Evolutionary conservation across 345 rosid genomes (phyloP).

Genomic region (Eucalyptus curtisii): DNA sequence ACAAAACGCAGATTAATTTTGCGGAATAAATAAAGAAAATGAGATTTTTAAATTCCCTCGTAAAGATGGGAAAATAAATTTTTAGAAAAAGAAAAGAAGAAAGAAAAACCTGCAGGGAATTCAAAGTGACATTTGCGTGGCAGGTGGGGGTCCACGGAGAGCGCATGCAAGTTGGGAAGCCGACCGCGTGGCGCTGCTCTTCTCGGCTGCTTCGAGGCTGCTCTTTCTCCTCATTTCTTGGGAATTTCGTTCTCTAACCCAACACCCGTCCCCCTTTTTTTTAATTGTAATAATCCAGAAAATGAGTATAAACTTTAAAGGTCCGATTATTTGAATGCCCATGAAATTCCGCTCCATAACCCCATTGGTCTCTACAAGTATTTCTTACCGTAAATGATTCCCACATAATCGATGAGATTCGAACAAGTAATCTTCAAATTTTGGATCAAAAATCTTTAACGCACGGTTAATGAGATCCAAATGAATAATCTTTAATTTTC

Average conservation of each 20-base stretch:
- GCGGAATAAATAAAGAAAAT: background rate
- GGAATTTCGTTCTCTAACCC: background rate
- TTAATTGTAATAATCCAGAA: background rate
- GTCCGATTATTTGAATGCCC: background rate
- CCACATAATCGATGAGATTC: fast-evolving
- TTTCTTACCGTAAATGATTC: fast-evolving
- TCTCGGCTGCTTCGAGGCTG: background rate
- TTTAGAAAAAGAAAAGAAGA: background rate
- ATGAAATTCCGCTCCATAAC: background rate
- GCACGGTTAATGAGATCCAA: fast-evolving
- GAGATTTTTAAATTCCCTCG: background rate
- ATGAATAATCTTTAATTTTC: too few species aligned
- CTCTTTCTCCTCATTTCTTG: background rate
- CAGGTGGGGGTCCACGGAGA: background rate
- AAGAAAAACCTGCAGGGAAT: background rate
- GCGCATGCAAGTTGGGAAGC: background rate
- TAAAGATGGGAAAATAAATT: background rate
- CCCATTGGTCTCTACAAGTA: background rate
- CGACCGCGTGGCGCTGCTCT: background rate
- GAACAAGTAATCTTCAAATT: too few species aligned
- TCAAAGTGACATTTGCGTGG: background rate
- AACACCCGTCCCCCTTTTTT: background rate
- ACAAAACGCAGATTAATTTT: background rate
- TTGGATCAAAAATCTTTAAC: too few species aligned
- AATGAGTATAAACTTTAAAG: background rate